Conservation (phyloP, 2,329 filamentous ascomycete species). For the Thelonectria rubi region DNA sequence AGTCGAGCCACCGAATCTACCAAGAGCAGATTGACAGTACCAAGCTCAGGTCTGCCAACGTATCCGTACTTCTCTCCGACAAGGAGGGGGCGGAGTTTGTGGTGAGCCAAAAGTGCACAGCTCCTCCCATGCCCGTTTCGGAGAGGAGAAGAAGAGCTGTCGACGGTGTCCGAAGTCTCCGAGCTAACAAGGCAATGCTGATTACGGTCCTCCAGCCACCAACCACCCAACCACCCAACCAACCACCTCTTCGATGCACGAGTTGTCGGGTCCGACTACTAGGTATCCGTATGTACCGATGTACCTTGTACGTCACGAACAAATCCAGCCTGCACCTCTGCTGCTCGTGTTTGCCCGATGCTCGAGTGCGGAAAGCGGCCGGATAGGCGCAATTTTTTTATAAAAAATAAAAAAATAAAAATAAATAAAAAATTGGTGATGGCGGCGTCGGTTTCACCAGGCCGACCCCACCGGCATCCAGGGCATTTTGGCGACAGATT, state of each 20-base stretch:
- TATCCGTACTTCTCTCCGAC: background rate
- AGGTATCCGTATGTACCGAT: no score
- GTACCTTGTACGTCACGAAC: constrained; percentile 36
- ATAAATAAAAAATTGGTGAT: no score
- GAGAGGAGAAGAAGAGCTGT: constrained; percentile 31
- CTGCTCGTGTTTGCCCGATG: constrained; percentile 19
- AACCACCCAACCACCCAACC: constrained; percentile 20
- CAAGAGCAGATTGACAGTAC: constrained; percentile 19
- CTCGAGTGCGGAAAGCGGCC: constrained; percentile 40
- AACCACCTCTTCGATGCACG: no score
- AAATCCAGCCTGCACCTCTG: constrained; percentile 25
- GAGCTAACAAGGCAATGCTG: constrained; percentile 30
- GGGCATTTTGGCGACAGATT: constrained; percentile 27
- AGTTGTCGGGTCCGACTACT: no score
- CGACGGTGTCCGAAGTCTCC: constrained; percentile 26
- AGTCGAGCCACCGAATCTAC: constrained; percentile 36
- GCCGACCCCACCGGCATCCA: constrained; percentile 37
- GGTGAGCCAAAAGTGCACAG: constrained; percentile 27
- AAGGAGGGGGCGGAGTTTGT: constrained; percentile 24
- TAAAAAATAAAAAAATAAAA: no score
- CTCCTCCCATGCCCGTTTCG: constrained; percentile 26
- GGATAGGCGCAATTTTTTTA: constrained; percentile 31
- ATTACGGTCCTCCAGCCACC: constrained; percentile 24
- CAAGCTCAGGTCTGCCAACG: constrained; percentile 6
- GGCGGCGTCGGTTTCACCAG: constrained; percentile 38